phyloP scores from a whole-genome alignment of 73 alveolate species.

The Durusdinium trenchii region DNA sequence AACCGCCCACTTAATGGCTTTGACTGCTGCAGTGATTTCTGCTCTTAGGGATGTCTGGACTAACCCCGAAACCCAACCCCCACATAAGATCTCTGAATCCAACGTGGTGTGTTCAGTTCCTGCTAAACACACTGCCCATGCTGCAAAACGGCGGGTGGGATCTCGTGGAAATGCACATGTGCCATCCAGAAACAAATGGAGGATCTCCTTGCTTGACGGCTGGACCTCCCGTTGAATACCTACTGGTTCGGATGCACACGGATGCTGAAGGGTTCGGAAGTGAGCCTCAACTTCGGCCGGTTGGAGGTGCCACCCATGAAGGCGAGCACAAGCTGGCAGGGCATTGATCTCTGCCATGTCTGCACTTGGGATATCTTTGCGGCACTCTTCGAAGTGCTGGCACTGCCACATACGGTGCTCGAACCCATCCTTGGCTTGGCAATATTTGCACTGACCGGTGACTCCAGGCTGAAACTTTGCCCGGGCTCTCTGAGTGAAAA shows the following conservation, averaged over 20 bases:
- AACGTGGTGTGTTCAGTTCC: too few relatives aligned
- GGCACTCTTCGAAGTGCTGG: not conserved
- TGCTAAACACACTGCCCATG: not conserved
- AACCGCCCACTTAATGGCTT: not conserved
- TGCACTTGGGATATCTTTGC: not conserved
- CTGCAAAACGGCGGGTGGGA: not conserved
- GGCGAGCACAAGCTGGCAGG: not conserved
- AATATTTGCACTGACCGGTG: not conserved
- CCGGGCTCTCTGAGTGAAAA: not conserved
- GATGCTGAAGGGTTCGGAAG: too few relatives aligned
- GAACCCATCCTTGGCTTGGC: not conserved
- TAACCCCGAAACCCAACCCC: not conserved
- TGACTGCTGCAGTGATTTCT: not conserved
- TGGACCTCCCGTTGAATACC: not conserved
- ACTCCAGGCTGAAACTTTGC: not conserved
- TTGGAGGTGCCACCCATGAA: not conserved
- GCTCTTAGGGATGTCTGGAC: not conserved
- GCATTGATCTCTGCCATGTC: not conserved
- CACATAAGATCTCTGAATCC: not conserved
- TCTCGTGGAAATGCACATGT: not conserved
- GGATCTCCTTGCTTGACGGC: not conserved
- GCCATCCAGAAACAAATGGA: not conserved
- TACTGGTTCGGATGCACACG: not conserved
- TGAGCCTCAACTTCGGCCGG: not conserved
- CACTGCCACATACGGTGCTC: not conserved